Conservation (phyloP, 768 basidiomycete species). For the Phanerochaete carnosa region DNA sequence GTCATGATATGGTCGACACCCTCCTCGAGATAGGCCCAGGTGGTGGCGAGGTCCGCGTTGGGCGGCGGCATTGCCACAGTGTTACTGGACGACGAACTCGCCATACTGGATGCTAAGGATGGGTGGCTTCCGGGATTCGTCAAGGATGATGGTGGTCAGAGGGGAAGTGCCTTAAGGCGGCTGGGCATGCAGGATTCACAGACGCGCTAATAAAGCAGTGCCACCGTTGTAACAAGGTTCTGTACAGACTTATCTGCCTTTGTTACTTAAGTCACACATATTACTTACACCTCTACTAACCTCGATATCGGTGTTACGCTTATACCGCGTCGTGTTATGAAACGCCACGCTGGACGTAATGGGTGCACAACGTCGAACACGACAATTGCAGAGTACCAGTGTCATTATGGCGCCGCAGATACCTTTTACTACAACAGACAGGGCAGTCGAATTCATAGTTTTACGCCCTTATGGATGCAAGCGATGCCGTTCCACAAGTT, state of each 20-base stretch:
- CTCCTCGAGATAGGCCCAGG: constrained; percentile 86
- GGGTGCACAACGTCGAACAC: neutral
- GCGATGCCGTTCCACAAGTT: constrained; percentile 89
- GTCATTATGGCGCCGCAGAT: neutral
- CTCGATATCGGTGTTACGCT: neutral
- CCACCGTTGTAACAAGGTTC: neutral
- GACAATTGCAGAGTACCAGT: neutral
- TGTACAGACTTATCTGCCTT: neutral
- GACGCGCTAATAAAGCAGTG: neutral
- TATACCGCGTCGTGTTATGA: neutral
- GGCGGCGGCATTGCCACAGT: constrained; percentile 54
- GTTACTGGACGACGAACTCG: constrained; percentile 19
- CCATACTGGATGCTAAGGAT: constrained; percentile 10
- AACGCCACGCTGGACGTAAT: neutral
- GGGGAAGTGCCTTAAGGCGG: constrained; percentile 12
- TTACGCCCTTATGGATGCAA: constrained; percentile 80
- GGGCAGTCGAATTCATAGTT: constrained; percentile 42
- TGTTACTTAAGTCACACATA: neutral
- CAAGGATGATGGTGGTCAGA: constrained; percentile 14
- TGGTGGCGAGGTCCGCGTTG: constrained; percentile 70
- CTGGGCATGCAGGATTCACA: neutral
- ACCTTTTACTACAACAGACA: neutral
- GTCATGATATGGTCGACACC: constrained; percentile 92
- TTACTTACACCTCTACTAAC: neutral
- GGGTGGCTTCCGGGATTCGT: neutral